Base-by-base conservation (phyloP, 2,329 filamentous ascomycete species). In the Botryotinia calthae region DNA sequence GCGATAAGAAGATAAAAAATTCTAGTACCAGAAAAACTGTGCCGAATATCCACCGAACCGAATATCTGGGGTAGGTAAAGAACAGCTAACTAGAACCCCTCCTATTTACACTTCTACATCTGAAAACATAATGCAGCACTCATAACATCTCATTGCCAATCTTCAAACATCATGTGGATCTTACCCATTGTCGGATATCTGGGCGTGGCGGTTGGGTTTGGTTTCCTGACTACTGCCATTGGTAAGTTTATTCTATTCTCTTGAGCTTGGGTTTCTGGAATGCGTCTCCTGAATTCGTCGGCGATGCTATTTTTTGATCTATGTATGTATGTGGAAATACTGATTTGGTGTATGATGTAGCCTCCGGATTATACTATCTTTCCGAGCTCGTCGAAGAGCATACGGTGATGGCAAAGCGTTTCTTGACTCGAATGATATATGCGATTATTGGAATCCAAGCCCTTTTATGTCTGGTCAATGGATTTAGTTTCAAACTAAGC, bases 321-420 rank as follows among this genome's bases (percentile, higher is more conserved):
- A 2, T 4, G 37, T 37, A 8, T 20, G 2, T 10, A 31, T 20
- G 25, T 12, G 31, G 8, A 1, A 10, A 20, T 44, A 6, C 31
- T 63, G 34, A 56, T 8, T 12, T 25, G 58, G 71, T 61, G 65
- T 42, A 73, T 44, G 68, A 14, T 74, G 65, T 79, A 93, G 96
- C 96, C 56, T 98, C 94, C n/a, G 96, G 96, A 54, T 90, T 99
- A 40, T 99, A 99, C 85, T 99, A 99, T 82, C 91, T 99, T 71
- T 98, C 95, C 37, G 96, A 99, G 82, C 90, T 98, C 22, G 96
- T 99, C 74, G 96, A 99, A 84, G 96, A 99, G 82, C 95, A 99
- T 81, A 98, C 95, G 6, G 95, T 98, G 18, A 84, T 97, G 75
- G 93, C 95, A 20, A 97, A 97, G 81, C 93, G 91, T 73, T 85